Conservation (phyloP, 2,329 filamentous ascomycete species). For the Phyllosticta citrichinensis region DNA sequence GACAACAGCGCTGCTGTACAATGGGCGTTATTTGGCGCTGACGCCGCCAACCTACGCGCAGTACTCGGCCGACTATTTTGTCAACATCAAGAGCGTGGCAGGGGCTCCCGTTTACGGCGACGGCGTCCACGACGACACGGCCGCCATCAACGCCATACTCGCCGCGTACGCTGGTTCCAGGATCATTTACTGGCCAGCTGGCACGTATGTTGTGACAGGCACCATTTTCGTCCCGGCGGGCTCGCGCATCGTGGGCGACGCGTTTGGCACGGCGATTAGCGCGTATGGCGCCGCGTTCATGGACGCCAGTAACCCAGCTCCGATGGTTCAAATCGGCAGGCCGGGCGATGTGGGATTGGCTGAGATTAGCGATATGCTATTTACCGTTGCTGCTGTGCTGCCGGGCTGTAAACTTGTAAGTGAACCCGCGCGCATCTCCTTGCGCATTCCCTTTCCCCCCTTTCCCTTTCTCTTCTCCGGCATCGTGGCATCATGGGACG, state of each 20-base stretch:
- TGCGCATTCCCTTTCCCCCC: conserved; percentile 19
- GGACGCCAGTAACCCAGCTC: conserved; percentile 12
- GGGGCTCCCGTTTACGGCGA: background rate
- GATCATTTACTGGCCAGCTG: conserved; percentile 13
- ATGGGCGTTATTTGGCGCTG: conserved; percentile 5
- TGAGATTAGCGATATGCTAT: conserved; percentile 17
- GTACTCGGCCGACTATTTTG: conserved; percentile 2
- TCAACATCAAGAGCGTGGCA: conserved; percentile 9
- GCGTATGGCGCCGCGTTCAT: conserved; percentile 13
- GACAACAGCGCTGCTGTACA: background rate
- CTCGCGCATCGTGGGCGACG: conserved; percentile 14
- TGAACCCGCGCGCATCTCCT: conserved; percentile 31
- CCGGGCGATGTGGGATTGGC: conserved; percentile 14
- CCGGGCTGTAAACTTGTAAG: conserved; percentile 16
- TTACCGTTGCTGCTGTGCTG: conserved; percentile 12
- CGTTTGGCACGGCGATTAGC: conserved; percentile 13
- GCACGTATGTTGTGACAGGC: conserved; percentile 15
- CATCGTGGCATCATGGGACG: no score
- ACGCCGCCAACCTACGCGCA: conserved; percentile 6
- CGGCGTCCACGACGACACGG: conserved; percentile 8
- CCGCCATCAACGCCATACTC: conserved; percentile 9
- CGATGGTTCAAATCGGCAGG: conserved; percentile 15
- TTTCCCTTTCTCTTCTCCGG: conserved; percentile 21
- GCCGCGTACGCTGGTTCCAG: conserved; percentile 3
- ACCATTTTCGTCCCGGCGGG: conserved; percentile 14